phyloP scores from a whole-genome alignment of 257 asterid species.

The Vinca minor region DNA sequence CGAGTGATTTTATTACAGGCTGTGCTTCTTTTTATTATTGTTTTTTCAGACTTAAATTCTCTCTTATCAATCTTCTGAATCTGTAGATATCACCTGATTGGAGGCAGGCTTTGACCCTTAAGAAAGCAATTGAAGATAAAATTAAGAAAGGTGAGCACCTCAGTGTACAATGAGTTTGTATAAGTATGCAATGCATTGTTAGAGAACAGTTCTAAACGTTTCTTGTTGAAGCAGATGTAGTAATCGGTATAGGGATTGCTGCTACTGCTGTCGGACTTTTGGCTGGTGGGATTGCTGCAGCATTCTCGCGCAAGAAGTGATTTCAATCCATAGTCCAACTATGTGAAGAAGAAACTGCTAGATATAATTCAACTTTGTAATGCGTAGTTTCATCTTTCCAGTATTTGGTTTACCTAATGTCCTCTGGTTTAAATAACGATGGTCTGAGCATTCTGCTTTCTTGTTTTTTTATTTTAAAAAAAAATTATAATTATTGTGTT shows the following conservation, averaged over 20 bases:
- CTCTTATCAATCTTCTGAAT: not conserved
- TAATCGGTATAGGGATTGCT: conserved; percentile 79
- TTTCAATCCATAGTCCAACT: not conserved
- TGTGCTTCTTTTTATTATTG: too few species aligned
- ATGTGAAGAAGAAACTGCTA: not conserved
- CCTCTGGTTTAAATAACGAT: too few species aligned
- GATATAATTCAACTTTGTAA: not conserved
- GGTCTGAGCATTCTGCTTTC: too few species aligned
- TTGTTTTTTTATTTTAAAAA: too few species aligned
- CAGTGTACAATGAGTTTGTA: not conserved
- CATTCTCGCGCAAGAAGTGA: conserved; percentile 65
- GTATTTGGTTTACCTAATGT: too few species aligned
- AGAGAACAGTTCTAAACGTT: conserved; percentile 3
- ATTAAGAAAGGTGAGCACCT: conserved; percentile 52
- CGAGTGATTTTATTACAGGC: not conserved
- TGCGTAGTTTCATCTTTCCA: too few species aligned
- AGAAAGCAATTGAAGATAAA: conserved; percentile 80
- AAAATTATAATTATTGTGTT: too few species aligned
- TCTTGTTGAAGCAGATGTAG: conserved; percentile 45
- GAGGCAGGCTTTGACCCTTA: conserved; percentile 79
- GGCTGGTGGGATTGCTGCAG: conserved; percentile 84
- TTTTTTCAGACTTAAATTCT: not conserved
- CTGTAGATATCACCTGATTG: conserved; percentile 72
- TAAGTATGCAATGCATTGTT: not conserved
- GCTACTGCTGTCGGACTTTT: conserved; percentile 76